Evolutionary conservation across 768 basidiomycete species (phyloP).

Genomic region (Phaffia tasmanica): DNA sequence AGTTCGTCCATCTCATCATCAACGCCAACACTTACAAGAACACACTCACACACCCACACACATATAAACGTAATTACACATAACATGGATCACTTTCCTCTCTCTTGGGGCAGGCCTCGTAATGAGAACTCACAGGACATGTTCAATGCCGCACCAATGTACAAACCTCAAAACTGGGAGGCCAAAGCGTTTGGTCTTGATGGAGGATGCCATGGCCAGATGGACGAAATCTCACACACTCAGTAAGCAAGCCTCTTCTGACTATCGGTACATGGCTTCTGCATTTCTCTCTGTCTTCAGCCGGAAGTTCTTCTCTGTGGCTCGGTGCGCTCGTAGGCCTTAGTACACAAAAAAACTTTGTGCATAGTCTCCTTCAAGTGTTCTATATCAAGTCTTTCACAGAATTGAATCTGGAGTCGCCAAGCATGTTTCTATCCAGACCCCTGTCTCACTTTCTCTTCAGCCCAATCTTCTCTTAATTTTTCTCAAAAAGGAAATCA

Average conservation of each 20-base stretch:
- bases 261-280: neutral
- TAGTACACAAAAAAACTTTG: neutral
- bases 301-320: neutral
- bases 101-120: slow-evolving; percentile 24
- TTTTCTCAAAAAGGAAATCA: no score
- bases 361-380: neutral
- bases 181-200: slow-evolving; percentile 21
- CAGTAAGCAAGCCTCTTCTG: slow-evolving; percentile 5
- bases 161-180: slow-evolving; percentile 25
- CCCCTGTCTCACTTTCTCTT: no score
- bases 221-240: slow-evolving; percentile 17
- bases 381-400: no score
- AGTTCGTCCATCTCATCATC: no score
- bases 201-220: neutral
- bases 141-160: slow-evolving; percentile 9
- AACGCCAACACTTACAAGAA: no score
- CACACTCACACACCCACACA: no score
- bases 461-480: no score
- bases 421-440: no score
- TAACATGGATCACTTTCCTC: slow-evolving; percentile 24
- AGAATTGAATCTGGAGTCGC: no score
- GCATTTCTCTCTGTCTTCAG: neutral
- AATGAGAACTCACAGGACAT: slow-evolving; percentile 12
- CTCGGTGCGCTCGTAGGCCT: neutral
- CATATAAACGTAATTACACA: no score